Percentiles rank a stretch among this genome's conserved stretches.
Conservation (phyloP, 441 rosid species). For the Populus trichocarpa region DNA sequence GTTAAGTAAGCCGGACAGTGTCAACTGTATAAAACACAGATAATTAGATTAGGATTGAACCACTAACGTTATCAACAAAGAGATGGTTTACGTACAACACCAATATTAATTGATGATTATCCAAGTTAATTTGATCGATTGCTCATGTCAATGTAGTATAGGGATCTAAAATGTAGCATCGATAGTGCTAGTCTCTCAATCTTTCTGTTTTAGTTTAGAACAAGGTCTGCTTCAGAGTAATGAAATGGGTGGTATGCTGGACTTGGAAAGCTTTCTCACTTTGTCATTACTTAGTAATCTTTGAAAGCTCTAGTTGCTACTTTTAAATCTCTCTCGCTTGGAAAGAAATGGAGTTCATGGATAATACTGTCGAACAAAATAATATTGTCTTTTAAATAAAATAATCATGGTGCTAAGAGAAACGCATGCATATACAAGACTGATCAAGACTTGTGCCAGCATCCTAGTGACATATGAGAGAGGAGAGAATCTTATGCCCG, state of each 20-base stretch:
- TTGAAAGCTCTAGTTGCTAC: not conserved
- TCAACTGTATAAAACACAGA: slow-evolving; percentile 24
- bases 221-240: no score
- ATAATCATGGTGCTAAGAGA: not conserved
- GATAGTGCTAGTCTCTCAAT: no score
- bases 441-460: no score
- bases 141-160: no score
- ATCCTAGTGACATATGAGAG: not conserved
- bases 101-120: not conserved
- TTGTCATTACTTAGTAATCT: not conserved
- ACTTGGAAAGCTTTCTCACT: not conserved
- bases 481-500: not conserved
- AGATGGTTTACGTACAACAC: not conserved
- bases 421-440: not conserved
- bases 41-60: slow-evolving; percentile 4
- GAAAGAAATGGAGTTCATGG: not conserved
- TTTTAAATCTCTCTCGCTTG: not conserved
- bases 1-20: slow-evolving; percentile 49
- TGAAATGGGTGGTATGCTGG: no score
- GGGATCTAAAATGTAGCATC: no score
- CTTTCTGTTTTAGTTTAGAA: no score
- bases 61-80: not conserved
- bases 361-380: not conserved
- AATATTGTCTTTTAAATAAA: not conserved
- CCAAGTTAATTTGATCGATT: no score